Evolutionary conservation across 345 rosid genomes (phyloP).

Genomic region (Hypericum perforatum): DNA sequence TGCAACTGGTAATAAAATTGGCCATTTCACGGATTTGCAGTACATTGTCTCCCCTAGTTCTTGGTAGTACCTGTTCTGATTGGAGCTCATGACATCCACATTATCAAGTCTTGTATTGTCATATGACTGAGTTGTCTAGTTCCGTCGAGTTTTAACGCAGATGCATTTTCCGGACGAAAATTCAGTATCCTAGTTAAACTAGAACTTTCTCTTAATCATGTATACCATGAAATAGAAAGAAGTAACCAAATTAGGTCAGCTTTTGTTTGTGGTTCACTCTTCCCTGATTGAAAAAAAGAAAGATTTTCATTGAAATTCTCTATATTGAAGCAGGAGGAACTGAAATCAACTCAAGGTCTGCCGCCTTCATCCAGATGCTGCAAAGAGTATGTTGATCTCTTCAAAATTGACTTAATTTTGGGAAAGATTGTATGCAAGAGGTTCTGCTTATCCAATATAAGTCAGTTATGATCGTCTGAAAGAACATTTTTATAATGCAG

Average conservation of each 20-base stretch:
- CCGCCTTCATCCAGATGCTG: constrained; percentile 69
- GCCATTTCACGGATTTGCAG: too few relatives aligned
- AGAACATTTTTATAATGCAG: constrained; percentile 11
- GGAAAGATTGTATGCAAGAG: not conserved
- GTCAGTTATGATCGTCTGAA: constrained; percentile 7
- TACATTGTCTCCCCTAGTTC: too few relatives aligned
- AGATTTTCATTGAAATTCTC: constrained; percentile 1
- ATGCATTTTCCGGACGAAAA: too few relatives aligned
- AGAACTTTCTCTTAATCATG: too few relatives aligned
- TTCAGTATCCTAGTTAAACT: too few relatives aligned
- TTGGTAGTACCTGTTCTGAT: too few relatives aligned
- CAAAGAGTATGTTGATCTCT: constrained; percentile 60
- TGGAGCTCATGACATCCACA: too few relatives aligned
- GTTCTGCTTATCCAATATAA: not conserved
- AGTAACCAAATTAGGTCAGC: not conserved
- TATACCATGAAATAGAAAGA: too few relatives aligned
- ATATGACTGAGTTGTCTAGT: too few relatives aligned
- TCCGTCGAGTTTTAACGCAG: too few relatives aligned
- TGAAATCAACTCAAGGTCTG: constrained; percentile 44
- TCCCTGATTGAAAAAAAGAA: not conserved
- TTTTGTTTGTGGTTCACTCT: not conserved
- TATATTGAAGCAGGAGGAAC: constrained; percentile 47
- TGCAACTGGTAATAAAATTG: too few relatives aligned
- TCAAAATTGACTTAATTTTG: not conserved
- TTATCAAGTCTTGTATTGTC: too few relatives aligned